Evolutionary conservation across 176 grass and related monocot genomes (phyloP).

Genomic region (Bromus sterilis): DNA sequence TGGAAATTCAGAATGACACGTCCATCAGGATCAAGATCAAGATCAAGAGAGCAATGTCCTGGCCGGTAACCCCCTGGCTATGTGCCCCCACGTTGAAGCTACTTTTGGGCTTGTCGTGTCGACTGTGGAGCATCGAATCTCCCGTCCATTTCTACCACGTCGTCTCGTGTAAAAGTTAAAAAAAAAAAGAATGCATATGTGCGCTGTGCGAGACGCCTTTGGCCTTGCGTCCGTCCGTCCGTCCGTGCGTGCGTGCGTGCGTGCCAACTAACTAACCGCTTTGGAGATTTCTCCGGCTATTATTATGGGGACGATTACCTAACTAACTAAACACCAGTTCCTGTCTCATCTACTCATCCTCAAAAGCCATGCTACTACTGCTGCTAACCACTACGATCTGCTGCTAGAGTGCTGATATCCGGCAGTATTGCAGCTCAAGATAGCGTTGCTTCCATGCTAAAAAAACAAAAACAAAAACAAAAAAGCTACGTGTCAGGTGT

Average conservation of each 20-base stretch:
- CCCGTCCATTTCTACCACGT: background rate
- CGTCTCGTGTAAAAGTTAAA: background rate
- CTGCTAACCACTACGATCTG: background rate
- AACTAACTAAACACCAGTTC: constrained; percentile 10
- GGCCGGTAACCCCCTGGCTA: background rate
- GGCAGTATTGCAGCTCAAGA: constrained; percentile 13
- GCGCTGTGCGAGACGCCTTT: background rate
- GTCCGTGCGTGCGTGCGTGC: background rate
- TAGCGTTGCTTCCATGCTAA: background rate
- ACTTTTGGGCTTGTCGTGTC: background rate
- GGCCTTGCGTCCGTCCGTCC: background rate
- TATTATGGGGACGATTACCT: constrained; percentile 10
- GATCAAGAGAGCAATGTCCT: background rate
- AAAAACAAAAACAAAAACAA: too few relatives aligned
- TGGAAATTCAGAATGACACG: too few relatives aligned
- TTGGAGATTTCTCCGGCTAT: background rate
- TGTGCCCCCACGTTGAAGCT: background rate
- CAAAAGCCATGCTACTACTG: background rate
- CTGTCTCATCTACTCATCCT: background rate
- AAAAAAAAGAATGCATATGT: too few relatives aligned
- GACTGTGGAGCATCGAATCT: background rate
- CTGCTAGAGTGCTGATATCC: background rate
- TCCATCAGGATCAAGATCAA: too few relatives aligned
- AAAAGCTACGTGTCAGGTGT: background rate
- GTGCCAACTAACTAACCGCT: constrained; percentile 15